Conservation (phyloP, 768 basidiomycete species). For the Termitomyces sp. region DNA sequence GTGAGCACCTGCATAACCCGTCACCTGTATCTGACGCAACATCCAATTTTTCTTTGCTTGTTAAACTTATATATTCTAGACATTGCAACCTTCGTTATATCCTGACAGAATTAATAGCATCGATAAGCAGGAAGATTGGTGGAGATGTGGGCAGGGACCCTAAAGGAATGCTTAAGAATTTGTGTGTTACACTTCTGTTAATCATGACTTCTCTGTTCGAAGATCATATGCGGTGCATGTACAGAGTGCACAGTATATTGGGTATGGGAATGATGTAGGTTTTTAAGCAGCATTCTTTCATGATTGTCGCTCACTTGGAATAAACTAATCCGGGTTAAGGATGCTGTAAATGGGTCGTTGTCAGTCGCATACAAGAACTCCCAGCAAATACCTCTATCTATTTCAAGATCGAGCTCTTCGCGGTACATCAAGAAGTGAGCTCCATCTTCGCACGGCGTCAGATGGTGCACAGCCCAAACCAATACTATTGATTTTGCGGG, state of each 20-base stretch:
- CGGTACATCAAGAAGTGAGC: no score
- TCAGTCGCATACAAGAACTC: no score
- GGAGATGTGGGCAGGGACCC: conserved; percentile 7
- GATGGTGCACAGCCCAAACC: background rate
- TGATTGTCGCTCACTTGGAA: background rate
- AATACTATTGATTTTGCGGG: no score
- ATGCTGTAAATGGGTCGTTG: background rate
- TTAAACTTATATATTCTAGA: conserved; percentile 5
- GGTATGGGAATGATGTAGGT: background rate
- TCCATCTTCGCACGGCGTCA: background rate
- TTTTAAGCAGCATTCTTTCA: background rate
- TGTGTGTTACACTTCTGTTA: no score
- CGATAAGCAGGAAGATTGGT: conserved; percentile 8
- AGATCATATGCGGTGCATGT: background rate
- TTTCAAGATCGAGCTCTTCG: background rate
- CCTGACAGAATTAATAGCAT: background rate
- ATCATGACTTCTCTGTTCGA: background rate
- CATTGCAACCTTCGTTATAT: background rate
- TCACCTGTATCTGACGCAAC: background rate
- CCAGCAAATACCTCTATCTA: background rate
- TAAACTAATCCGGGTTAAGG: background rate
- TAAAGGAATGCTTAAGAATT: background rate
- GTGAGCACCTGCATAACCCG: conserved; percentile 11
- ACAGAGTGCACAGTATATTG: background rate
- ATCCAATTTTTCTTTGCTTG: conserved; percentile 15